These are phyloP conservation scores for Nigrospora osmanthi DNA, from an alignment of 2,329 filamentous ascomycete genomes.

Conservation along the genomic window DNA sequence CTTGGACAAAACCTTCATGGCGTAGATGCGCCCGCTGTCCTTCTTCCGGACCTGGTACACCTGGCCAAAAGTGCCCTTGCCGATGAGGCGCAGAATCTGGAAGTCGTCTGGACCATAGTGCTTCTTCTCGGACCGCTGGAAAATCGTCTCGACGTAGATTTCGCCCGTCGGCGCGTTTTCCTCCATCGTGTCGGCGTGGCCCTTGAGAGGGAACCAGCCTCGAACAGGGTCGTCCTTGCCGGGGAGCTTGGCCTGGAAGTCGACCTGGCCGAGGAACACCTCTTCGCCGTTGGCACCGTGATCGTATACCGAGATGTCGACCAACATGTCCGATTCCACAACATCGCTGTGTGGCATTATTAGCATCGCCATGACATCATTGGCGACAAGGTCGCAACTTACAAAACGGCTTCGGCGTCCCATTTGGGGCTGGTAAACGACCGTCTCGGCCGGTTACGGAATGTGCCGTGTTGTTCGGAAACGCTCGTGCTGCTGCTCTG, in stretches of 20 bases:
- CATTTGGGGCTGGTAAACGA: constrained; percentile 80
- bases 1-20: constrained; percentile 98
- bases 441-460: constrained; percentile 47
- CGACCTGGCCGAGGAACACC: constrained; percentile 84
- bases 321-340: constrained; percentile 79
- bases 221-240: constrained; percentile 65
- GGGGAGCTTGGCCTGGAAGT: constrained; percentile 60
- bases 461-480: constrained; percentile 50
- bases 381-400: constrained; percentile 31
- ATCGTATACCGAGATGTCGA: constrained; percentile 93
- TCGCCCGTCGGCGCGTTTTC: constrained; percentile 79
- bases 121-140: constrained; percentile 81
- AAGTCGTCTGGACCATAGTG: constrained; percentile 95
- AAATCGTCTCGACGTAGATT: constrained; percentile 78
- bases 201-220: constrained; percentile 78
- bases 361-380: neutral
- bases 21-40: constrained; percentile 92
- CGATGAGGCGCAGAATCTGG: constrained; percentile 90
- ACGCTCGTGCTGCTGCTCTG: constrained; percentile 94
- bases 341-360: constrained; percentile 61
- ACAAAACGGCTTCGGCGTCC: constrained; percentile 96
- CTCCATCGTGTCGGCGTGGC: constrained; percentile 61
- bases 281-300: constrained; percentile 64
- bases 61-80: constrained; percentile 96
- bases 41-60: constrained; percentile 98